Conservation (phyloP, 1,284 basidiomycete species). For the Leccinum subrobustum region DNA sequence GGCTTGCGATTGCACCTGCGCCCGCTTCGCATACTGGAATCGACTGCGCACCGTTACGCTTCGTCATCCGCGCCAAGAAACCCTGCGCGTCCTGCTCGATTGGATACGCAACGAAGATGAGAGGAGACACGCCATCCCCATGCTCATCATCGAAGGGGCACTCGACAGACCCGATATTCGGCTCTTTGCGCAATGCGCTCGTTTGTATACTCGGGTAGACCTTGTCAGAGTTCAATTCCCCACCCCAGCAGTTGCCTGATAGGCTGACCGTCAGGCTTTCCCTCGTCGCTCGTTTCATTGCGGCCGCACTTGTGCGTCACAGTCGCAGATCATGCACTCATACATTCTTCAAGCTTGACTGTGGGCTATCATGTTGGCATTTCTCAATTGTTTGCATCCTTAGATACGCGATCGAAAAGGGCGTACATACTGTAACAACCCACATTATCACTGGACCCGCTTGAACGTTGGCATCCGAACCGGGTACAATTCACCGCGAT, state of each 20-base stretch:
- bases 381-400: slow-evolving; percentile 7
- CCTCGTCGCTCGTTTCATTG: not conserved
- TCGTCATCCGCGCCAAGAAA: slow-evolving; percentile 26
- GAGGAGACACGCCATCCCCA: slow-evolving; percentile 12
- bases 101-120: slow-evolving; percentile 21
- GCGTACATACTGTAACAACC: slow-evolving; percentile 3
- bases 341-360: not conserved
- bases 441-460: not conserved
- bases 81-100: slow-evolving; percentile 19
- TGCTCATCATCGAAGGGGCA: slow-evolving; percentile 18
- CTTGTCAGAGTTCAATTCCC: slow-evolving; percentile 7
- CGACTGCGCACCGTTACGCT: slow-evolving; percentile 21
- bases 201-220: slow-evolving; percentile 18
- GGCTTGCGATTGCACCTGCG: slow-evolving; percentile 4
- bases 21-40: slow-evolving; percentile 17
- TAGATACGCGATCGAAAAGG: not conserved
- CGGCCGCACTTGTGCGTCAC: not conserved
- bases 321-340: not conserved
- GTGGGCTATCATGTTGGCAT: not conserved
- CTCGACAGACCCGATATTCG: slow-evolving; percentile 18
- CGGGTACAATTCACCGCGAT: not conserved
- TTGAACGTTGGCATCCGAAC: not conserved
- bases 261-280: not conserved
- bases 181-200: slow-evolving; percentile 16
- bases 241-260: not conserved